phyloP scores from a whole-genome alignment of 1,284 basidiomycete species.

The Trametes versicolor region DNA sequence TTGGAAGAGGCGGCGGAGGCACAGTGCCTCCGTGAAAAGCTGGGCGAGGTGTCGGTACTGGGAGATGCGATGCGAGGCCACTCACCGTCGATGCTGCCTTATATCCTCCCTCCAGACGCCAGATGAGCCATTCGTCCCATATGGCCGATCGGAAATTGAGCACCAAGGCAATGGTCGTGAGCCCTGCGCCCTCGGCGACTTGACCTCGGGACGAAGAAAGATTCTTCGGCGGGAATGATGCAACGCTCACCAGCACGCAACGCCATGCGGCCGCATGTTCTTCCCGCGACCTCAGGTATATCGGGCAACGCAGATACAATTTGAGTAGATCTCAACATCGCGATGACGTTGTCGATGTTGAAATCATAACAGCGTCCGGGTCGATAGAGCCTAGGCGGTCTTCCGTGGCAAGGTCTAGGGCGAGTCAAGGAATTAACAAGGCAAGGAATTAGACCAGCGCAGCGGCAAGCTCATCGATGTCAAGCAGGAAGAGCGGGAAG shows the following conservation, averaged over 20 bases:
- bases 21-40: no score
- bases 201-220: background rate
- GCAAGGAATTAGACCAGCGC: background rate
- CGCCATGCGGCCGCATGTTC: background rate
- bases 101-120: no score
- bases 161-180: background rate
- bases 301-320: background rate
- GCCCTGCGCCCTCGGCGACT: background rate
- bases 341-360: background rate
- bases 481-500: background rate
- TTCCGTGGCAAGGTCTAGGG: no score
- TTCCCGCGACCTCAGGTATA: background rate
- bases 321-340: background rate
- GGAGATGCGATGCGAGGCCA: no score
- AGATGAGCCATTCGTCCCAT: no score
- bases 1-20: no score
- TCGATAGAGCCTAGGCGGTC: background rate
- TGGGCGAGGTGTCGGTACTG: no score
- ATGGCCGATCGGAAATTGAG: no score
- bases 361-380: background rate
- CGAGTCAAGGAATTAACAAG: no score
- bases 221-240: background rate
- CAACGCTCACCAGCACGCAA: background rate
- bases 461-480: background rate
- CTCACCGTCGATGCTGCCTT: no score